These are phyloP conservation scores for Ilex aquifolium DNA, from an alignment of 257 asterid genomes.

Conservation along the genomic window DNA sequence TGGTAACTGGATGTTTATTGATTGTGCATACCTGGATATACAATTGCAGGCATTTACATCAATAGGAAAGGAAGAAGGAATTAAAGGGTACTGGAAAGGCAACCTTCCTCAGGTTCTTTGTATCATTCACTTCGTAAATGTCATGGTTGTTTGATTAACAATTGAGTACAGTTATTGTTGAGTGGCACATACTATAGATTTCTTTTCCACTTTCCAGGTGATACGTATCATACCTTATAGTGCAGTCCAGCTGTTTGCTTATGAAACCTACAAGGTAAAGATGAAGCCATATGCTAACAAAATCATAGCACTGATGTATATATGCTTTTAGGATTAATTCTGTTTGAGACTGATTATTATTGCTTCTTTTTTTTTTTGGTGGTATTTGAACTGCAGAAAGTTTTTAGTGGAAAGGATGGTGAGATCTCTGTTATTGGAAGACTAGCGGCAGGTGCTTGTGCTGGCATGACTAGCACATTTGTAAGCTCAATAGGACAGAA, in stretches of 20 bases:
- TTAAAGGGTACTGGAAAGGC: slow-evolving; percentile 98
- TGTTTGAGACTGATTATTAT: not conserved
- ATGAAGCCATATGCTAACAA: slow-evolving; percentile 13
- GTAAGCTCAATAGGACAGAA: slow-evolving; percentile 43
- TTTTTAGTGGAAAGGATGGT: slow-evolving; percentile 67
- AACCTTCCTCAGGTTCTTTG: slow-evolving; percentile 81
- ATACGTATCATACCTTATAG: slow-evolving; percentile 91
- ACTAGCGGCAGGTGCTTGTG: slow-evolving; percentile 99
- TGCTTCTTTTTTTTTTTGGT: no score
- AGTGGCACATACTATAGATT: not conserved
- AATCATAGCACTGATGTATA: slow-evolving; percentile 1
- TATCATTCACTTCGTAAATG: slow-evolving; percentile 9
- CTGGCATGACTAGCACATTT: slow-evolving; percentile 99
- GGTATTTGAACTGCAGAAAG: slow-evolving; percentile 45
- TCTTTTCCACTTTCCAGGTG: slow-evolving; percentile 46
- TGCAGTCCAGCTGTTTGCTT: slow-evolving; percentile 90
- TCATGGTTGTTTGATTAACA: slow-evolving; percentile 11
- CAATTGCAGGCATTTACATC: slow-evolving; percentile 55
- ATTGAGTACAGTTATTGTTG: slow-evolving; percentile 4
- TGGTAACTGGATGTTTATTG: not conserved
- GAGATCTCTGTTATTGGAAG: slow-evolving; percentile 85
- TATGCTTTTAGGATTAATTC: not conserved
- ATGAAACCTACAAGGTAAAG: slow-evolving; percentile 88
- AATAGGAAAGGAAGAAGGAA: slow-evolving; percentile 81
- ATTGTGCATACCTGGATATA: not conserved